A percentile compares a stretch with the other conserved stretches of the same genome.
These are phyloP conservation scores for Lactifluus piperatus DNA, from an alignment of 768 basidiomycete species.

Conservation along the genomic window DNA sequence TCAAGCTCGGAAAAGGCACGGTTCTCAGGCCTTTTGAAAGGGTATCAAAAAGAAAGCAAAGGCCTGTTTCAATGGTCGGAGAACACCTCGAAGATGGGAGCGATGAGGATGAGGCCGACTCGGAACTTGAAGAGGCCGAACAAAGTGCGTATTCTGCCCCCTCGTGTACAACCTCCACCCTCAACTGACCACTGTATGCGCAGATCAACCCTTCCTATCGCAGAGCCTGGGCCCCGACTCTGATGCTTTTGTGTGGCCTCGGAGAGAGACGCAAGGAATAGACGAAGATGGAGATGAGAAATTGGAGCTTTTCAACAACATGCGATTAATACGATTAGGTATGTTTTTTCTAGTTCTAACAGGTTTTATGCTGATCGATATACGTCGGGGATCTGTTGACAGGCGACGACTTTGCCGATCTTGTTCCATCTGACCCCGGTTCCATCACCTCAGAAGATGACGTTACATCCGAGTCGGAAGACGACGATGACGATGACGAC, in stretches of 20 bases:
- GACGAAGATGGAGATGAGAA: conserved; percentile 58
- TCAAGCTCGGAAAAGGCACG: conserved; percentile 68
- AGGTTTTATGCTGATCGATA: background rate
- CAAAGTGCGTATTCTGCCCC: conserved; percentile 33
- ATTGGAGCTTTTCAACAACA: conserved; percentile 55
- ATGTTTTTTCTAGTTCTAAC: background rate
- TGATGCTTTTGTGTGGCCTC: conserved; percentile 79
- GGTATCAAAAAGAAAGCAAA: conserved; percentile 47
- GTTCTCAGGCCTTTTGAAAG: conserved; percentile 60
- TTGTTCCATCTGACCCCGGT: conserved; percentile 51
- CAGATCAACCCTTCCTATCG: conserved; percentile 43
- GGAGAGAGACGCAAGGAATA: conserved; percentile 34
- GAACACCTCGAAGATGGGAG: conserved; percentile 24
- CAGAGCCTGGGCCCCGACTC: conserved; percentile 55
- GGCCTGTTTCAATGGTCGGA: conserved; percentile 19
- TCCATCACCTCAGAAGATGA: conserved; percentile 45
- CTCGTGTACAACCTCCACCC: background rate
- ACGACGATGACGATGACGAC: too few species aligned
- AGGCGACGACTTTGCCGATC: conserved; percentile 60
- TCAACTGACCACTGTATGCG: background rate
- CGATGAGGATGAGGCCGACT: conserved; percentile 27
- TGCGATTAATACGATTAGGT: conserved; percentile 73
- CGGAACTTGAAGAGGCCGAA: conserved; percentile 62
- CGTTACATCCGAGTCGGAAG: conserved; percentile 32
- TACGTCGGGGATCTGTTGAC: background rate